A percentile compares a stretch with the other conserved stretches of the same genome.
Conservation (phyloP, 495 filamentous ascomycete genomes). For the Cairneyella variabilis region DNA sequence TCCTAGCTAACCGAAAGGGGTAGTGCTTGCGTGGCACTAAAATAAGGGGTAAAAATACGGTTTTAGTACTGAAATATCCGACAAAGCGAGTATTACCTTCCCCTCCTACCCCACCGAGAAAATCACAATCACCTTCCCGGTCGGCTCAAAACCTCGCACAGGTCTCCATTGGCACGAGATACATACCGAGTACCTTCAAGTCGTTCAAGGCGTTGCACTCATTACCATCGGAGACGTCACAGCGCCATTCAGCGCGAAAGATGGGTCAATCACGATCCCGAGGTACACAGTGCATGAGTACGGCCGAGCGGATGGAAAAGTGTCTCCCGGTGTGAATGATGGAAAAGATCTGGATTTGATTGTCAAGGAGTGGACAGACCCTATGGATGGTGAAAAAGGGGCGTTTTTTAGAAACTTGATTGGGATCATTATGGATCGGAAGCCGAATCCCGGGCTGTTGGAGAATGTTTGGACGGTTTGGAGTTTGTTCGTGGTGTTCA, state of each 20-base stretch:
- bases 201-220: not conserved
- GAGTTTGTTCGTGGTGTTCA: not conserved
- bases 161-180: not conserved
- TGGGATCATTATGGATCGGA: not conserved
- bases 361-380: not conserved
- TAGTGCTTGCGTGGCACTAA: too few species aligned
- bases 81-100: too few species aligned
- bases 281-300: not conserved
- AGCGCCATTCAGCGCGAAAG: not conserved
- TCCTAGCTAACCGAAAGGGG: too few species aligned
- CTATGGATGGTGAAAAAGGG: not conserved
- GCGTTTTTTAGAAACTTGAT: not conserved
- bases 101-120: too few species aligned
- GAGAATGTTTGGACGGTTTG: not conserved
- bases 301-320: not conserved
- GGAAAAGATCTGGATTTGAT: not conserved
- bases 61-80: too few species aligned
- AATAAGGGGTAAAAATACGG: too few species aligned
- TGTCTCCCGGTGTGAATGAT: not conserved
- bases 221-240: not conserved
- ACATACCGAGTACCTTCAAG: not conserved
- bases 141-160: not conserved
- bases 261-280: not conserved
- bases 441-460: not conserved
- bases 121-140: not conserved